Base-by-base conservation (phyloP, 768 basidiomycete genomes). In the Rhizopogon rudus region DNA sequence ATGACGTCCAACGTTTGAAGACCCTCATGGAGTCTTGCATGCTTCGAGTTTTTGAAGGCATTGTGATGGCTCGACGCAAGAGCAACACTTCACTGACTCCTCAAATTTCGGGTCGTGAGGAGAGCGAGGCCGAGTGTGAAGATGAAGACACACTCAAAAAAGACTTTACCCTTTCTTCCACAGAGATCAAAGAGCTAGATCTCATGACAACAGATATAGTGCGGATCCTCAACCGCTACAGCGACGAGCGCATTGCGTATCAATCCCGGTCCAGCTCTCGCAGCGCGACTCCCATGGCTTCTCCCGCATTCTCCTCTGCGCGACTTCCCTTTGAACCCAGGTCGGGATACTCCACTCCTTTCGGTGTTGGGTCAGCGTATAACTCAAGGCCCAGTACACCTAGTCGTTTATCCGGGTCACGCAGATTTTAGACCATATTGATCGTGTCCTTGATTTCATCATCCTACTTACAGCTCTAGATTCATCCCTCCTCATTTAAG, bases 31-130 rank as follows among this genome's bases (percentile, higher is more conserved):
- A 96, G 61, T 75, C 75, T 2, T 92, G 88, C 63, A 86, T 97
- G 84, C 73, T 93, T 46, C 84, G 95, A 41, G 91, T 97, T 6
- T 98, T 91, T 61, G 89, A 96, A 62, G 93, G 93, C 20, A 86
- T 96, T 52, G 68, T 68, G 52, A 76, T 75, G 51, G 76, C 77
- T 70, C 60, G 55, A 48, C 60, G 49, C 42, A 58, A 51, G n/a
- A 48, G 58, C 17, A 69, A 71, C 41, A 67, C 31, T 64, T 48
- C 67, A 54, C 67, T 65, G n/a, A 61, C 65, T 12, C 65, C 68
- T 5, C 61, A 74, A 6, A 64, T 77, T 33, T 70, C 75, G 48
- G 41, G 53, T 25, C 74, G 77, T 33, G 75, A 80, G 54, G 76
- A 71, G 43, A 78, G 79, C 42, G 89, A 88, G 65, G 75, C 76